Conservation (phyloP, 768 basidiomycete genomes). For the Kwoniella heveanensis region DNA sequence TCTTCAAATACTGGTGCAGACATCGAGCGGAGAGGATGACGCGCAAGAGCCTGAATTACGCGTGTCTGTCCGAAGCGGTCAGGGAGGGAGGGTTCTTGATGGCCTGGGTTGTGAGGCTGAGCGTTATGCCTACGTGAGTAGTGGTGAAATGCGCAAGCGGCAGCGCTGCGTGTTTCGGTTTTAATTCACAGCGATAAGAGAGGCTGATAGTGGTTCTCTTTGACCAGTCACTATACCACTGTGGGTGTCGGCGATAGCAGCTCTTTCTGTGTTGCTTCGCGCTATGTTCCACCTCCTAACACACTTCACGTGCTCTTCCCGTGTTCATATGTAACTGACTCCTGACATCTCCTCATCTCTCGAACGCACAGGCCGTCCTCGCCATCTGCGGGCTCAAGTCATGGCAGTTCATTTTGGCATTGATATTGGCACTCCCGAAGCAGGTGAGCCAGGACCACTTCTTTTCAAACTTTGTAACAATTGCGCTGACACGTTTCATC, state of each 20-base stretch:
- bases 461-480: background rate
- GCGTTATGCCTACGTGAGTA: conserved; percentile 55
- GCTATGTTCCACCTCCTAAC: too few relatives aligned
- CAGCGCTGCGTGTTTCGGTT: too few relatives aligned
- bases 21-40: conserved; percentile 76
- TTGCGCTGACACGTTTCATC: background rate
- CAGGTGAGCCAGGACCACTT: conserved; percentile 61
- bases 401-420: conserved; percentile 73
- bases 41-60: conserved; percentile 60
- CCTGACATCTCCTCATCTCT: too few relatives aligned
- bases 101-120: conserved; percentile 45
- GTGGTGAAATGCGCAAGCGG: conserved; percentile 55
- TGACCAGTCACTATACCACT: conserved; percentile 52
- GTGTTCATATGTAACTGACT: too few relatives aligned
- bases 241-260: background rate
- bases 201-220: too few relatives aligned
- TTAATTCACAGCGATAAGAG: too few relatives aligned
- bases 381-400: conserved; percentile 85
- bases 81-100: conserved; percentile 81
- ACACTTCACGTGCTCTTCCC: background rate
- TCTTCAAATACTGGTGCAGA: conserved; percentile 78
- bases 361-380: conserved; percentile 84
- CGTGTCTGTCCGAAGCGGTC: conserved; percentile 64
- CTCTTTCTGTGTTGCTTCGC: background rate
- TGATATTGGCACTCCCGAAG: conserved; percentile 81